Evolutionary conservation across 306 rosid genomes (phyloP).

Genomic region (Quercus engelmannii): DNA sequence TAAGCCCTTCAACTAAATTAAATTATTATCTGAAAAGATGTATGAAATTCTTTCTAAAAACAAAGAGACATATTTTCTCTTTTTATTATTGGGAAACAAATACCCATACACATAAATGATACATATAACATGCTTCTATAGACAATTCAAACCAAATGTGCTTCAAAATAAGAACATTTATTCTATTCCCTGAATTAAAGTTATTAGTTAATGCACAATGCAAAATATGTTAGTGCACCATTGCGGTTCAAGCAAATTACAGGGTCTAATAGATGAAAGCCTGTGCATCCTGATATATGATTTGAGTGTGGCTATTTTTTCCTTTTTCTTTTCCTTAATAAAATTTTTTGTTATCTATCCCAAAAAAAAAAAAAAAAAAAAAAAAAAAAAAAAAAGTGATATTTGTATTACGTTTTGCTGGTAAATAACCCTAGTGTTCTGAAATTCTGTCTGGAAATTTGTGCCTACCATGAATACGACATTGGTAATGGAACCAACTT

Average conservation of each 20-base stretch:
- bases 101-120: background rate
- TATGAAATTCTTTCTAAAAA: background rate
- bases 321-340: too few species aligned
- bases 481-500: conserved; percentile 83
- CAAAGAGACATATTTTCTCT: background rate
- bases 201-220: background rate
- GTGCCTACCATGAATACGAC: conserved; percentile 88
- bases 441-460: background rate
- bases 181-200: background rate
- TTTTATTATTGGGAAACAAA: background rate
- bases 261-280: background rate
- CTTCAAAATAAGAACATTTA: background rate
- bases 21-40: background rate
- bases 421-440: background rate
- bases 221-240: background rate
- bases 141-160: background rate
- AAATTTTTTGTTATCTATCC: too few species aligned
- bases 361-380: too few species aligned
- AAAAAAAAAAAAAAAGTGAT: too few species aligned
- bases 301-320: too few species aligned
- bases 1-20: background rate
- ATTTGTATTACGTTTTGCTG: background rate
- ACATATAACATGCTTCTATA: background rate
- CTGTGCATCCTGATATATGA: background rate
- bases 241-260: background rate